Base-by-base conservation (phyloP, 1,139 yeast genomes). In the Suhomyces yuchorum region DNA sequence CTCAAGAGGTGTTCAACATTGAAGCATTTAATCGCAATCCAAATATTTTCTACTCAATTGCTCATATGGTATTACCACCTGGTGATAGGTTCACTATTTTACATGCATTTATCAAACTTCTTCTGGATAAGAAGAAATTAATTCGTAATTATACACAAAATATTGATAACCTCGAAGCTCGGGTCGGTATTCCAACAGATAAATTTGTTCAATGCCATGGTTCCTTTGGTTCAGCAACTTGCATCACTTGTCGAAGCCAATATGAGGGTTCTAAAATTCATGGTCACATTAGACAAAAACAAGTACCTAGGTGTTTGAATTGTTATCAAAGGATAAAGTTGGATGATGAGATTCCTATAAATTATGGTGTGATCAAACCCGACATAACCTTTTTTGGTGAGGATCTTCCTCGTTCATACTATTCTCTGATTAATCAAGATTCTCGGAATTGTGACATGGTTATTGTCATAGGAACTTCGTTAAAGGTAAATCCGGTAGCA, bases 321-420 rank as follows among this genome's bases (percentile, higher is more conserved):
- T 90, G 97, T 63, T 55, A 67, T 85, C 46, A 63, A 64, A 34
- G 57, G 59, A 44, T 53, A 54, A 32, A 44, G 38, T 33, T 47
- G 37, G 44, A 53, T 8, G 53, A 51, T 6, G 60, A 56, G 18
- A 57, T 60, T 4, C 57, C 59, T 7, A 55, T 56, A 34, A 60
- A 58, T 30, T 62, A 56, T 39, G 68, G 68, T 1, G 93, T 91
- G 8, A 78, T 90, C 75, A 93, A 93, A 61, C 99, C 99, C 0
- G 97, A 92, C 64, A 92, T 93, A 51, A 92, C 97, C 0, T 93
- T 93, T 60, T 93, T 93, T 60, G 97, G 97, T 9, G 98, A 93
- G 63, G 82, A 84, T 18, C 74, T 93, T 49, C 97, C 98, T 0
- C 69, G 43, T 18, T 45, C 47, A 15, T 64, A 53, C 48, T 61